Evolutionary conservation across 768 basidiomycete species (phyloP).

Genomic region (Tylopilus vinaceipallidus): DNA sequence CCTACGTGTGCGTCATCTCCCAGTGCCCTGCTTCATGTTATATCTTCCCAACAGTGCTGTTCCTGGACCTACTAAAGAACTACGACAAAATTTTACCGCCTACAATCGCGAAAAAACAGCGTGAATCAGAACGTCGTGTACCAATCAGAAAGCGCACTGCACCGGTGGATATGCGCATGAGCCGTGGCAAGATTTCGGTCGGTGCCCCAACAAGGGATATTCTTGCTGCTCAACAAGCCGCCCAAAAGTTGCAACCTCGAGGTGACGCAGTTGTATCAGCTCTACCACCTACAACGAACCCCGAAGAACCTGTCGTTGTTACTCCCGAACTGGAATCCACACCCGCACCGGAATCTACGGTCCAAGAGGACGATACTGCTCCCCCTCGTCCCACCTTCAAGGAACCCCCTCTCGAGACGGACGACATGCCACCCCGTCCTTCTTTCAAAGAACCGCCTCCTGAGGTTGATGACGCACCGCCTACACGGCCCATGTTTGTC

Average conservation of each 20-base stretch:
- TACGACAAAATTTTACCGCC: slow-evolving; percentile 76
- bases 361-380: slow-evolving; percentile 12
- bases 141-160: slow-evolving; percentile 86
- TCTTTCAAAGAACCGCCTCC: slow-evolving; percentile 64
- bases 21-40: background rate
- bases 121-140: slow-evolving; percentile 81
- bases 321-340: slow-evolving; percentile 15
- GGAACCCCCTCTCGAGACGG: slow-evolving; percentile 52
- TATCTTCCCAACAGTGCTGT: slow-evolving; percentile 51
- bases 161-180: slow-evolving; percentile 85
- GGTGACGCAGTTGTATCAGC: slow-evolving; percentile 9
- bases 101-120: slow-evolving; percentile 80
- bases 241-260: slow-evolving; percentile 43
- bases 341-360: slow-evolving; percentile 1
- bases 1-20: slow-evolving; percentile 55
- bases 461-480: slow-evolving; percentile 45
- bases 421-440: slow-evolving; percentile 38
- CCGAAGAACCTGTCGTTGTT: slow-evolving; percentile 19
- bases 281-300: slow-evolving; percentile 12
- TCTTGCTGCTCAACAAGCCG: slow-evolving; percentile 66
- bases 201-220: slow-evolving; percentile 70
- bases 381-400: slow-evolving; percentile 51
- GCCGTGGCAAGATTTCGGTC: slow-evolving; percentile 69
- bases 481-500: slow-evolving; percentile 17
- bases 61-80: slow-evolving; percentile 80